These are phyloP conservation scores for Graphilbum fragrans DNA, from an alignment of 2,329 filamentous ascomycete genomes.

Conservation along the genomic window DNA sequence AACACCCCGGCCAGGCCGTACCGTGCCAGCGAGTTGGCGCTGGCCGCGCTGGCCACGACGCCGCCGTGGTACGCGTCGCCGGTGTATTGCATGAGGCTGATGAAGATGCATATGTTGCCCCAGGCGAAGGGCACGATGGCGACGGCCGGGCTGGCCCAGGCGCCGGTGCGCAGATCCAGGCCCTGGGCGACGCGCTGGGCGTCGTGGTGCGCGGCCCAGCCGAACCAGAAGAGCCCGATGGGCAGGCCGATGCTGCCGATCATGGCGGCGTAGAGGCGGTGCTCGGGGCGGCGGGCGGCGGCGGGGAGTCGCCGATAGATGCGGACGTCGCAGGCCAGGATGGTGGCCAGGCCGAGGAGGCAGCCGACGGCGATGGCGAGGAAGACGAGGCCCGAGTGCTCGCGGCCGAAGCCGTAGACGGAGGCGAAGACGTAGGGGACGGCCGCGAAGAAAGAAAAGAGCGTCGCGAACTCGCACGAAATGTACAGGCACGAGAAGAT, in stretches of 20 bases:
- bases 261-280: constrained; percentile 47
- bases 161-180: too few species aligned
- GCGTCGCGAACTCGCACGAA: constrained; percentile 35
- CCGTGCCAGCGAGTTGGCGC: constrained; percentile 45
- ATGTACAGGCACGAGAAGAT: constrained; percentile 40
- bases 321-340: constrained; percentile 26
- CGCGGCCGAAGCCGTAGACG: constrained; percentile 30
- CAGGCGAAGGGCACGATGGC: constrained; percentile 45
- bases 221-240: constrained; percentile 46
- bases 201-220: constrained; percentile 36
- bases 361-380: constrained; percentile 32
- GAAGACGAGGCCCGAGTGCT: constrained; percentile 31
- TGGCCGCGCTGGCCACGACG: constrained; percentile 44
- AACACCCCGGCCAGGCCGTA: constrained; percentile 45
- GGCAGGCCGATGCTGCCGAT: constrained; percentile 41
- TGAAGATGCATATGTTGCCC: constrained; percentile 48
- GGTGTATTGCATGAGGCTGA: constrained; percentile 38
- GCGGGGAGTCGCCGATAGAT: constrained; percentile 26
- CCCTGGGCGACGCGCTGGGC: too few species aligned
- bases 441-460: constrained; percentile 40
- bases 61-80: constrained; percentile 42
- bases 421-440: constrained; percentile 34
- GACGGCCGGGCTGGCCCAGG: constrained; percentile 38
- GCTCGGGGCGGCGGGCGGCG: constrained; percentile 34
- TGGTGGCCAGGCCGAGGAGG: constrained; percentile 26